Percentiles rank a stretch among this genome's conserved stretches.
These are phyloP conservation scores for Pleurotus sapidus DNA, from an alignment of 768 basidiomycete species.

Conservation along the genomic window DNA sequence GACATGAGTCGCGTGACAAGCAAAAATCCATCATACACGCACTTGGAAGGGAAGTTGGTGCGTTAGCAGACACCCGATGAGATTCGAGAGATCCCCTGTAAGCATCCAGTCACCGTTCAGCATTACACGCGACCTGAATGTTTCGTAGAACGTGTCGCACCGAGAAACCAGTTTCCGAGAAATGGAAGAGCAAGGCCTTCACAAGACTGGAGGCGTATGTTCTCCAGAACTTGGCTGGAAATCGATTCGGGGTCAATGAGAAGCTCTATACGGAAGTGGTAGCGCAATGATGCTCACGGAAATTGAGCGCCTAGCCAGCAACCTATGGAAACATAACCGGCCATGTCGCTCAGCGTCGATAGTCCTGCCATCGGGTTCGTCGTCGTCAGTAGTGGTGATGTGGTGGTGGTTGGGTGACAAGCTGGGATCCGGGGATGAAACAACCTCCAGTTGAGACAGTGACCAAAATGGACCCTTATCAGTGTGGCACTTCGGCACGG, in stretches of 20 bases:
- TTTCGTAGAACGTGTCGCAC: slow-evolving; percentile 38
- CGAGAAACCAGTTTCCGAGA: slow-evolving; percentile 88
- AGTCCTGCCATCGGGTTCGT: slow-evolving; percentile 20
- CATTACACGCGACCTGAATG: too few species aligned
- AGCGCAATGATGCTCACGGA: slow-evolving; percentile 54
- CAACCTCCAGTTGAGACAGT: background rate
- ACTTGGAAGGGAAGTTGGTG: slow-evolving; percentile 95
- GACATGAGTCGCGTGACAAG: slow-evolving; percentile 10
- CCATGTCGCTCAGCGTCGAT: slow-evolving; percentile 50
- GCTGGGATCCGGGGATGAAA: slow-evolving; percentile 1
- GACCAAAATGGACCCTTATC: slow-evolving; percentile 1
- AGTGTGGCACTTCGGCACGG: background rate
- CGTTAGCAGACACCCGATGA: slow-evolving; percentile 89
- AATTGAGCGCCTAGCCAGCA: slow-evolving; percentile 89
- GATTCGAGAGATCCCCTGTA: slow-evolving; percentile 87
- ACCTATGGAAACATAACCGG: slow-evolving; percentile 70
- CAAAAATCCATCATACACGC: slow-evolving; percentile 18
- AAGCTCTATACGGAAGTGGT: too few species aligned
- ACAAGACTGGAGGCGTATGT: slow-evolving; percentile 69
- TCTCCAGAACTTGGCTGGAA: slow-evolving; percentile 80
- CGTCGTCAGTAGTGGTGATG: slow-evolving; percentile 21
- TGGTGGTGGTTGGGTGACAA: background rate
- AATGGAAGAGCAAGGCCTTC: slow-evolving; percentile 93
- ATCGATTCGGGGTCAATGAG: background rate
- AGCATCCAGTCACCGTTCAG: background rate